Percentiles rank a stretch among this genome's conserved stretches.
phyloP scores from a whole-genome alignment of 1,139 yeast genomes.

The Pichia sp. region DNA sequence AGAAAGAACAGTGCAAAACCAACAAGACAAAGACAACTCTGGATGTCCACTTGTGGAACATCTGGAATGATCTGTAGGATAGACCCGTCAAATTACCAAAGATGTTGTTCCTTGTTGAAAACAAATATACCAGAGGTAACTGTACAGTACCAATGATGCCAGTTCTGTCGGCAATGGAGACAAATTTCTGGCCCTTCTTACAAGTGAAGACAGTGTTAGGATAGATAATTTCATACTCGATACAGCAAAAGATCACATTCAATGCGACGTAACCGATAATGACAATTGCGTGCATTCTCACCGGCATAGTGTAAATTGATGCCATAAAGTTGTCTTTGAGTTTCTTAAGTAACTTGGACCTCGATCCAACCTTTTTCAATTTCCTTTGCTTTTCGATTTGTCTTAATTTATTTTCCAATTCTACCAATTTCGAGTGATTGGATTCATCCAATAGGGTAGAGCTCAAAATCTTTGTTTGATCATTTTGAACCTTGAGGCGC shows the following conservation, averaged over 20 bases:
- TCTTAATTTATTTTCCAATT: constrained; percentile 1
- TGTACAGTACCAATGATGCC: constrained; percentile 51
- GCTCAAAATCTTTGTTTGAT: constrained; percentile 1
- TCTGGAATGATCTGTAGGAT: constrained; percentile 51
- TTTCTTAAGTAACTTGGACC: constrained; percentile 3
- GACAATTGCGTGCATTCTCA: constrained; percentile 26
- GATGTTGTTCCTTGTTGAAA: constrained; percentile 60
- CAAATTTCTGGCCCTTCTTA: constrained; percentile 23
- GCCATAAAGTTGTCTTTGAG: constrained; percentile 5
- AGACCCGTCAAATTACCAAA: constrained; percentile 51
- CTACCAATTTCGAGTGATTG: neutral
- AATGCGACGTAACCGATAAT: constrained; percentile 23
- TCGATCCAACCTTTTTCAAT: neutral
- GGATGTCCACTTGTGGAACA: constrained; percentile 56
- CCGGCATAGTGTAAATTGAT: constrained; percentile 21
- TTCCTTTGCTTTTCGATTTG: constrained; percentile 1
- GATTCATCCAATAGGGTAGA: constrained; percentile 1
- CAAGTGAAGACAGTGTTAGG: constrained; percentile 27
- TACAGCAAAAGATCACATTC: constrained; percentile 22
- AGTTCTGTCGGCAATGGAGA: constrained; percentile 51
- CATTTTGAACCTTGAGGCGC: constrained; percentile 5
- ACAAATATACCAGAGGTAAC: constrained; percentile 48
- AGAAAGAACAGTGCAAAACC: constrained; percentile 35
- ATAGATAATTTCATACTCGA: constrained; percentile 21
- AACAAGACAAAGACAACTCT: constrained; percentile 38